These are phyloP conservation scores for Royoungia palumana DNA, from an alignment of 768 basidiomycete species.

Conservation along the genomic window DNA sequence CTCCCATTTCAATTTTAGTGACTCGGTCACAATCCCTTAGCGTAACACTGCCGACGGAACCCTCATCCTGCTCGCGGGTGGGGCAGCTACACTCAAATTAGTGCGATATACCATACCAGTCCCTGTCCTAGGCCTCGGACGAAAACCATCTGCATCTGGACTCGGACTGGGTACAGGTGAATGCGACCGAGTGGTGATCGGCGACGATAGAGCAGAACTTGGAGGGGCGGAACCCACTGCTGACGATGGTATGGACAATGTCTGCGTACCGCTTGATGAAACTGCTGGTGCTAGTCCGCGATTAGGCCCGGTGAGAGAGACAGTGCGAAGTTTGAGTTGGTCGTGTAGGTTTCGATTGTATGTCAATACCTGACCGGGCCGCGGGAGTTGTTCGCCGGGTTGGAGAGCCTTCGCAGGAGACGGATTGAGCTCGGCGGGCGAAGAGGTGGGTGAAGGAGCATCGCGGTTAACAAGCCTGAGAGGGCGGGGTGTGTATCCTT, in stretches of 20 bases:
- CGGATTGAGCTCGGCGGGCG: conserved; percentile 7
- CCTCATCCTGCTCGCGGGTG: conserved; percentile 38
- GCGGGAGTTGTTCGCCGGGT: conserved; percentile 23
- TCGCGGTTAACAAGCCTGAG: conserved; percentile 24
- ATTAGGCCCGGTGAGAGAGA: conserved; percentile 10
- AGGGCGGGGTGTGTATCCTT: conserved; percentile 23
- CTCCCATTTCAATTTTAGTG: not conserved
- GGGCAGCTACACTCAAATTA: conserved; percentile 16
- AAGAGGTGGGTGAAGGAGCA: conserved; percentile 10
- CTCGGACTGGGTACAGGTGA: conserved; percentile 19
- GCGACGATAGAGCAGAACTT: conserved; percentile 10
- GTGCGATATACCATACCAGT: conserved; percentile 68
- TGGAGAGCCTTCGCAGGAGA: conserved; percentile 10
- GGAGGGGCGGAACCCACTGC: not conserved
- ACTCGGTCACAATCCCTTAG: conserved; percentile 6
- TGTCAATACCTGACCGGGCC: conserved; percentile 24
- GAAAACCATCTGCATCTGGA: conserved; percentile 16
- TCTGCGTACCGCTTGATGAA: conserved; percentile 24
- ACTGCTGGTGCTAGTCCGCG: conserved; percentile 3
- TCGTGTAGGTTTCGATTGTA: conserved; percentile 37
- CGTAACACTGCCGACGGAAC: conserved; percentile 27
- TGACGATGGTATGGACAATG: conserved; percentile 13
- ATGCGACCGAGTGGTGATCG: conserved; percentile 14
- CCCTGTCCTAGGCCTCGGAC: conserved; percentile 57
- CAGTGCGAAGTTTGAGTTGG: conserved; percentile 26